phyloP scores from a whole-genome alignment of 2,329 filamentous ascomycete species.

The Botryotinia narcissicola region DNA sequence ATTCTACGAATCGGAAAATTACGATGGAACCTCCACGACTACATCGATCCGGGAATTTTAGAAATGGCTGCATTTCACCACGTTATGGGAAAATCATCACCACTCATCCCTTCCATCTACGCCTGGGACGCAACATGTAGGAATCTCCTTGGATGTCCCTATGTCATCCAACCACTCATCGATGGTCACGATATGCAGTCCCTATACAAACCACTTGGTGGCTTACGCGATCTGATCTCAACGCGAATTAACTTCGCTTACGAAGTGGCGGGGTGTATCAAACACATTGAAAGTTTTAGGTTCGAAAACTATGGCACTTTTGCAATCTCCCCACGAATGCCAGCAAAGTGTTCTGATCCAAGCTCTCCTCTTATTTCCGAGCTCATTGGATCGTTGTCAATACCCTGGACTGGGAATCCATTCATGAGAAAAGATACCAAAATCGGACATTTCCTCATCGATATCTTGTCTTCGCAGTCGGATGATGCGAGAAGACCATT shows the following conservation, averaged over 20 bases:
- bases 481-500: neutral
- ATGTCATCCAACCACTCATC: neutral
- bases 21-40: neutral
- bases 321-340: neutral
- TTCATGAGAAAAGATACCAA: neutral
- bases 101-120: neutral
- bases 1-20: neutral
- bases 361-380: neutral
- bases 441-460: neutral
- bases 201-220: neutral
- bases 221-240: neutral
- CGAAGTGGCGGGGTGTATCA: neutral
- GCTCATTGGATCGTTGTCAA: neutral
- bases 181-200: neutral
- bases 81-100: neutral
- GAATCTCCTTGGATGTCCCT: neutral
- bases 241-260: neutral
- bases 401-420: neutral
- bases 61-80: neutral
- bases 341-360: neutral
- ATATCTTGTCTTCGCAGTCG: neutral
- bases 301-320: neutral
- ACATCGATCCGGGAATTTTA: neutral
- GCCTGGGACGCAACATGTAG: neutral
- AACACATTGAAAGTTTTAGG: neutral